phyloP scores from a whole-genome alignment of 495 filamentous ascomycete genomes.

The Astrothelium macrocarpum region DNA sequence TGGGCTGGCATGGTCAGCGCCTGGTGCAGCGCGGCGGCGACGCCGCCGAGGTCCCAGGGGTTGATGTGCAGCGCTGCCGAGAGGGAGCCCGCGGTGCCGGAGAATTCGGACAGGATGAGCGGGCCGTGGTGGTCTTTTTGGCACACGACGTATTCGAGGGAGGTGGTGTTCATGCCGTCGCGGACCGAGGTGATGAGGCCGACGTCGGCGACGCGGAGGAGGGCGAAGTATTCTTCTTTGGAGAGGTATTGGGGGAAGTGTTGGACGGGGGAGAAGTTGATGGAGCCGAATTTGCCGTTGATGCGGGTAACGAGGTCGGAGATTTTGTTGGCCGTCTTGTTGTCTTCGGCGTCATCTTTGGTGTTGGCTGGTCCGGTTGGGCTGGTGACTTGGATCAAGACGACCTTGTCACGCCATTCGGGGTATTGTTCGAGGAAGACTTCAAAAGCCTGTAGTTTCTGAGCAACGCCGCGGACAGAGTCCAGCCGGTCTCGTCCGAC shows the following conservation, averaged over 20 bases:
- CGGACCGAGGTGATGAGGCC: slow-evolving; percentile 86
- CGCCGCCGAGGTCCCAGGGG: slow-evolving; percentile 77
- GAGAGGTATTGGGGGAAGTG: slow-evolving; percentile 87
- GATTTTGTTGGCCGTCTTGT: slow-evolving; percentile 71
- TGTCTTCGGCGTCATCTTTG: slow-evolving; percentile 52
- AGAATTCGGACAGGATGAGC: slow-evolving; percentile 90
- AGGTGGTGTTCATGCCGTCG: slow-evolving; percentile 96
- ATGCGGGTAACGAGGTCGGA: slow-evolving; percentile 82
- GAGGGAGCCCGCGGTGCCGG: slow-evolving; percentile 80
- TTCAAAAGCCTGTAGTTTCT: slow-evolving; percentile 90
- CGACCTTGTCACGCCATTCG: slow-evolving; percentile 83
- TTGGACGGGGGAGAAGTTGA: slow-evolving; percentile 78
- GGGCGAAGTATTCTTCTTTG: slow-evolving; percentile 80
- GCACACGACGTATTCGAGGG: slow-evolving; percentile 84
- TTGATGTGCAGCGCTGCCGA: slow-evolving; percentile 86
- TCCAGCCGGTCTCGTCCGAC: slow-evolving; percentile 90
- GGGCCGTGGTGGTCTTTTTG: slow-evolving; percentile 76
- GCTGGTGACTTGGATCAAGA: slow-evolving; percentile 87
- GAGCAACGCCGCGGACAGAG: slow-evolving; percentile 77
- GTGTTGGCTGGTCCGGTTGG: slow-evolving; percentile 68
- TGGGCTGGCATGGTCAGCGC: slow-evolving; percentile 63
- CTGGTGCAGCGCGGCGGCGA: slow-evolving; percentile 67
- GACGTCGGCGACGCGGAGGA: slow-evolving; percentile 76
- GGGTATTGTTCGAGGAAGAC: slow-evolving; percentile 78
- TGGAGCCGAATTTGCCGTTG: slow-evolving; percentile 76